A percentile compares a stretch with the other conserved stretches of the same genome.
Conservation (phyloP, 2,329 filamentous ascomycete genomes). For the Penicillium sp. region DNA sequence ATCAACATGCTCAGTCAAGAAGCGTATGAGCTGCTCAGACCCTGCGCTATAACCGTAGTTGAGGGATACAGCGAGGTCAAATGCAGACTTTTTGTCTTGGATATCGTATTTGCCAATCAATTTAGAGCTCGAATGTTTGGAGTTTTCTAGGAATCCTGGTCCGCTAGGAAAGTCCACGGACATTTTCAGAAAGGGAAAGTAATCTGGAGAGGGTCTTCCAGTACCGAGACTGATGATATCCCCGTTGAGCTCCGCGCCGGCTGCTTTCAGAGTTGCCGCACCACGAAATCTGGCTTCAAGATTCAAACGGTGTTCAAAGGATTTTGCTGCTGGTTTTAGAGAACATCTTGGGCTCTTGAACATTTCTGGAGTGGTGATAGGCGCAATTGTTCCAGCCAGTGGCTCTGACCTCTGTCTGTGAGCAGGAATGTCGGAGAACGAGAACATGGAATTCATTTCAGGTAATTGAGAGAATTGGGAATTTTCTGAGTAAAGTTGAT, state of each 20-base stretch:
- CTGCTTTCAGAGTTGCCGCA: background rate
- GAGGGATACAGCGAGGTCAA: conserved; percentile 76
- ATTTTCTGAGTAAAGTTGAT: background rate
- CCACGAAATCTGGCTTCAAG: background rate
- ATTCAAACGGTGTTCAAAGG: background rate
- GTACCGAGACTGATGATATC: background rate
- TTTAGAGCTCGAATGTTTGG: background rate
- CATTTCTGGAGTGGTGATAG: background rate
- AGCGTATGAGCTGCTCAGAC: conserved; percentile 77
- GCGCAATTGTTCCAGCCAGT: background rate
- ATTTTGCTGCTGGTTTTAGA: background rate
- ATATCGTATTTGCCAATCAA: background rate
- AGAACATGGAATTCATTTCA: background rate
- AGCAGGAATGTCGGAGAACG: background rate
- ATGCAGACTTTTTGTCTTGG: background rate
- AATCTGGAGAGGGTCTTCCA: background rate
- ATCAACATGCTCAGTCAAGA: conserved; percentile 85
- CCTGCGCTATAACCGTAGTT: conserved; percentile 85
- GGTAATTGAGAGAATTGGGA: background rate
- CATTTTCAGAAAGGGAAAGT: background rate
- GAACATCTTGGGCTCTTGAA: background rate
- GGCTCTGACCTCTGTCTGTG: background rate
- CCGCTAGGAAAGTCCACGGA: background rate
- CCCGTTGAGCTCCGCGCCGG: background rate
- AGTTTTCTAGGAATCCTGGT: too few species aligned